Base-by-base conservation (phyloP, 106 monocot species). In the Triglochin maritima region DNA sequence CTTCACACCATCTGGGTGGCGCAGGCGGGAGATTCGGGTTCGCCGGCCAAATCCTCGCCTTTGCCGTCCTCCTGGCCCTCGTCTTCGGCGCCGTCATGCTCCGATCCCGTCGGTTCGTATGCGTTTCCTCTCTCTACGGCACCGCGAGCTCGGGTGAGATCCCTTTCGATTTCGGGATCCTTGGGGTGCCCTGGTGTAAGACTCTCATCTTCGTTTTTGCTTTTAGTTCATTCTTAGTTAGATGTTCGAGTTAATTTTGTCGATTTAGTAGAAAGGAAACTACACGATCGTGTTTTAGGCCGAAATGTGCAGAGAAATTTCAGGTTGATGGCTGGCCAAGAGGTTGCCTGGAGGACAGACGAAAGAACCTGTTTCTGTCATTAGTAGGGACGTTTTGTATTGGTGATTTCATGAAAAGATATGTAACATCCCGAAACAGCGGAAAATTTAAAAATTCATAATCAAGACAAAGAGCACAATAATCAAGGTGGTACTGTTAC, bases 101-200 rank as follows among this genome's bases (percentile, higher is more conserved):
- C 56, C 70, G 73, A 49, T 66, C 86, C 8, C 65, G 78, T 45
- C 57, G 76, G 50, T 43, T 67, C 62, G 69, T 63, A 16, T 89
- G 93, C 71, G 69, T 75, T 59, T 66, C 59, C 48, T 10, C 42
- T 11, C 65, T 83, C 45, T 75, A 79, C 51, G 74, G 69, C 6
- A 66, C 47, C 47, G 50, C 66, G 48, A 6, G 14, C 7, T 44
- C 43, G 43, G 13, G 5, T 3, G 94, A 84, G 1, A 55, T 94
- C 13, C 85, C 85, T 17, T 96, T 87, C 46, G 90, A 91, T 54
- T 96, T 96, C 71, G 96, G 96, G 53, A 81, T 81, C 50, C 96
- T 96, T 69, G 96, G 96, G 57, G 96, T 96, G 16, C 96, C 96
- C 65, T 88, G 86, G 85, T 96, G 96, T 96, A 81, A 84, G 83